Conservation (phyloP, 345 rosid genomes). For the Arabidopsis arenosa region DNA sequence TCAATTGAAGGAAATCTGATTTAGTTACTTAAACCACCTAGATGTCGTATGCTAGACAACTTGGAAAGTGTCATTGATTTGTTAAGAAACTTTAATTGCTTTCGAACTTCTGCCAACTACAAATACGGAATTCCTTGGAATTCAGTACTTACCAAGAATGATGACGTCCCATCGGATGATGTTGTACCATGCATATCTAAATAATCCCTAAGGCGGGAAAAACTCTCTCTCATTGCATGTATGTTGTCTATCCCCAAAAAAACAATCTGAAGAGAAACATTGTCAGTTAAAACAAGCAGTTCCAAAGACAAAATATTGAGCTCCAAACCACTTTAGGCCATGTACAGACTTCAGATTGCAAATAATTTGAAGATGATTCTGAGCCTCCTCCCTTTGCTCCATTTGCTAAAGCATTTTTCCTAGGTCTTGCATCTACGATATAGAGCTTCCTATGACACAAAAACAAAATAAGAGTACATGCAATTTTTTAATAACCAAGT, state of each 20-base stretch:
- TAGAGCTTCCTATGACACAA: slow-evolving; percentile 76
- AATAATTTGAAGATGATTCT: slow-evolving; percentile 93
- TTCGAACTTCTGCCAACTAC: slow-evolving; percentile 8
- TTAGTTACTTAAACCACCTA: slow-evolving; percentile 27
- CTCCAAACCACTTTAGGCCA: slow-evolving; percentile 38
- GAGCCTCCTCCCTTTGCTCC: slow-evolving; percentile 99
- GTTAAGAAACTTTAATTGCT: slow-evolving; percentile 10
- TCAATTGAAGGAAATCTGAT: slow-evolving; percentile 11
- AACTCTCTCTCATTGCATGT: slow-evolving; percentile 99
- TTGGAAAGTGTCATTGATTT: slow-evolving; percentile 2
- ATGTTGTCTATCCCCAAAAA: slow-evolving; percentile 99
- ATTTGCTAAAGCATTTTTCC: slow-evolving; percentile 98
- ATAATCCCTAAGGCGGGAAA: slow-evolving; percentile 94
- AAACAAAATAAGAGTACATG: slow-evolving; percentile 25
- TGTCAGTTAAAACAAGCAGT: slow-evolving; percentile 34
- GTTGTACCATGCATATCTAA: slow-evolving; percentile 93
- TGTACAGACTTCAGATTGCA: slow-evolving; percentile 85
- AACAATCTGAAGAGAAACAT: slow-evolving; percentile 63
- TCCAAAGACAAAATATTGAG: slow-evolving; percentile 28
- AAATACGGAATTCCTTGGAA: slow-evolving; percentile 7
- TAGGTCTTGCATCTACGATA: slow-evolving; percentile 98
- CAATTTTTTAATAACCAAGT: not conserved
- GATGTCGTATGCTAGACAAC: slow-evolving; percentile 3
- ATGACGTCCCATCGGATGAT: slow-evolving; percentile 96
- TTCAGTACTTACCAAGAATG: slow-evolving; percentile 78